Conservation (phyloP, 176 grass and related monocot genomes). For the Thinopyrum elongatum region DNA sequence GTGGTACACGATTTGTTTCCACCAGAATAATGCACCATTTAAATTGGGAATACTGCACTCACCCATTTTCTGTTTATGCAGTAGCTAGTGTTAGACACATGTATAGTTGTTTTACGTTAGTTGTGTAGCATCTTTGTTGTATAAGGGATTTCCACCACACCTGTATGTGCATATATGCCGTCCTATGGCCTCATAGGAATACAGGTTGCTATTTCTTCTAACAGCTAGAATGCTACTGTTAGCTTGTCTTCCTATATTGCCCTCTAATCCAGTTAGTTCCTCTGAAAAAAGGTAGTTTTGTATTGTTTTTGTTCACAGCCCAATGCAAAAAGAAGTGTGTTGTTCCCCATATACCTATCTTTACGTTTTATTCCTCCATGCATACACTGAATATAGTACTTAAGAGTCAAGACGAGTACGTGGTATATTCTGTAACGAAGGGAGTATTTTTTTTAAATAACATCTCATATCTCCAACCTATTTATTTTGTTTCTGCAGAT, state of each 20-base stretch:
- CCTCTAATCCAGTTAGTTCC: slow-evolving; percentile 9
- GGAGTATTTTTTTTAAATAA: slow-evolving; percentile 3
- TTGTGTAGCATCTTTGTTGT: background rate
- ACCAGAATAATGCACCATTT: slow-evolving; percentile 10
- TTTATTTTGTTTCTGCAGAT: slow-evolving; percentile 51
- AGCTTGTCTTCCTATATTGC: background rate
- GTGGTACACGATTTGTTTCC: background rate
- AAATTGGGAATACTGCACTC: background rate
- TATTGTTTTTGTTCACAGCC: background rate
- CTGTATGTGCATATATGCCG: background rate
- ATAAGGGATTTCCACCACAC: background rate
- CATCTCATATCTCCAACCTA: slow-evolving; percentile 3
- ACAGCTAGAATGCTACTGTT: background rate
- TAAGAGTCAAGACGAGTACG: background rate
- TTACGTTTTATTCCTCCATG: background rate
- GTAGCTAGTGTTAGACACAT: background rate
- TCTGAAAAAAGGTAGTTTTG: background rate
- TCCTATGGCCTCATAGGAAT: background rate
- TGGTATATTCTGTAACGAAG: background rate
- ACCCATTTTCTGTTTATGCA: background rate
- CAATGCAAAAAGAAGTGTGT: background rate
- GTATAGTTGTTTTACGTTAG: background rate
- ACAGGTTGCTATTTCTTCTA: background rate
- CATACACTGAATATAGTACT: background rate
- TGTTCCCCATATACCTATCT: background rate